These are phyloP conservation scores for Lithospermum erythrorhizon DNA, from an alignment of 257 asterid species.

Conservation along the genomic window DNA sequence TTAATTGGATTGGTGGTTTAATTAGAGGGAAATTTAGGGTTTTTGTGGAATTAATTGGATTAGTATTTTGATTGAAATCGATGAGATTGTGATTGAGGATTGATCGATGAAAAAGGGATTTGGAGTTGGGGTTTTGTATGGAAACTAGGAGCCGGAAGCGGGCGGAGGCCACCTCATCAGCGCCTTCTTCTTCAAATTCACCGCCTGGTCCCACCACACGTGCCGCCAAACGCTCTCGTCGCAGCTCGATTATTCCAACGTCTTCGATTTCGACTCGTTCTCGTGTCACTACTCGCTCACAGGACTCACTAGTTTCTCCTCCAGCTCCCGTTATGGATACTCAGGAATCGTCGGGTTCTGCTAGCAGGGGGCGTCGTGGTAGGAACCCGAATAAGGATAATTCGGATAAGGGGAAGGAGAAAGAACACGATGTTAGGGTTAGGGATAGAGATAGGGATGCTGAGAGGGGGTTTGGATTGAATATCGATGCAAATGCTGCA, in stretches of 20 bases:
- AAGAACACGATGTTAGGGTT: constrained; percentile 56
- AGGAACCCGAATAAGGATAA: constrained; percentile 44
- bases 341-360: constrained; percentile 66
- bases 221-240: constrained; percentile 72
- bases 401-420: constrained; percentile 85
- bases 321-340: constrained; percentile 38
- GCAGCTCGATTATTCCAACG: constrained; percentile 4
- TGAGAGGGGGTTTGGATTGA: constrained; percentile 59
- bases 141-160: constrained; percentile 99
- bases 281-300: constrained; percentile 40
- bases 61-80: too few species aligned
- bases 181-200: constrained; percentile 46
- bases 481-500: constrained; percentile 49
- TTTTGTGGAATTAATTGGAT: constrained; percentile 34
- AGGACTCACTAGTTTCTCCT: constrained; percentile 8
- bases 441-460: constrained; percentile 48
- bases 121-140: constrained; percentile 74
- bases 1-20: constrained; percentile 33
- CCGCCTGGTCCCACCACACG: constrained; percentile 74
- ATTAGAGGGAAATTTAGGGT: not conserved
- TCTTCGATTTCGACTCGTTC: constrained; percentile 56
- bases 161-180: constrained; percentile 99
- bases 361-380: constrained; percentile 72
- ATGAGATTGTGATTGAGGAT: too few species aligned
- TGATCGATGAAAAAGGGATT: too few species aligned